Evolutionary conservation across 1,284 basidiomycete species (phyloP), one percentile per base, ranked within the genome.

Genomic region (Tilletia walkeri): DNA sequence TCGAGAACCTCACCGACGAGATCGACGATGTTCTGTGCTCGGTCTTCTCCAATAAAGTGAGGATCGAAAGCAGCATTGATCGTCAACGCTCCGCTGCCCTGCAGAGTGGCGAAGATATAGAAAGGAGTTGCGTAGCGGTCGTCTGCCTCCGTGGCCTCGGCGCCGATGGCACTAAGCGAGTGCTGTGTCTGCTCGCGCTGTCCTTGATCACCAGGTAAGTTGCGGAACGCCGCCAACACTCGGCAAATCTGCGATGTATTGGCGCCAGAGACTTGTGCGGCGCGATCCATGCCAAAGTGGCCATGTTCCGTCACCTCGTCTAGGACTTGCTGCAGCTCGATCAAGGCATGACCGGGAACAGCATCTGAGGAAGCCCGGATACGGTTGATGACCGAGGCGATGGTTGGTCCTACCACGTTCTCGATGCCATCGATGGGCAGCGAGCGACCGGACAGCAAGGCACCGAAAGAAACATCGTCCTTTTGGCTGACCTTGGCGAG

Each of bases 51-150:
- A n/a, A 49, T 49, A n/a, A 14, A 49, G 14, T 12, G 14, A 14
- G 48, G 48, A n/a, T 49, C 48, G 48, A 49, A 49, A n/a, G 48
- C 12, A n/a, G 48, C 48, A 49, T 49, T 49, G 48, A 49, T 49
- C 14, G 48, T 49, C 48, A 49, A n/a, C 12, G 14, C 48, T 49
- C 48, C 48, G 48, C n/a, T n/a, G n/a, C 14, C 14, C 1, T n/a
- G 48, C n/a, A 12, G 14, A n/a, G n/a, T n/a, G 48, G 48, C 48
- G n/a, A 49, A 49, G 48, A 49, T n/a, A n/a, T 49, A 49, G 48
- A 49, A n/a, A 12, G 48, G 48, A 12, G 48, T 49, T n/a, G 48
- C 48, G 48, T 49, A 49, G 48, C 48, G 48, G n/a, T 49, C 48
- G n/a, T 49, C 48, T n/a, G 48, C 48, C 48, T 49, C 48, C 48